These are phyloP conservation scores for Cladobotryum mycophilum DNA, from an alignment of 2,329 filamentous ascomycete species.

Conservation along the genomic window DNA sequence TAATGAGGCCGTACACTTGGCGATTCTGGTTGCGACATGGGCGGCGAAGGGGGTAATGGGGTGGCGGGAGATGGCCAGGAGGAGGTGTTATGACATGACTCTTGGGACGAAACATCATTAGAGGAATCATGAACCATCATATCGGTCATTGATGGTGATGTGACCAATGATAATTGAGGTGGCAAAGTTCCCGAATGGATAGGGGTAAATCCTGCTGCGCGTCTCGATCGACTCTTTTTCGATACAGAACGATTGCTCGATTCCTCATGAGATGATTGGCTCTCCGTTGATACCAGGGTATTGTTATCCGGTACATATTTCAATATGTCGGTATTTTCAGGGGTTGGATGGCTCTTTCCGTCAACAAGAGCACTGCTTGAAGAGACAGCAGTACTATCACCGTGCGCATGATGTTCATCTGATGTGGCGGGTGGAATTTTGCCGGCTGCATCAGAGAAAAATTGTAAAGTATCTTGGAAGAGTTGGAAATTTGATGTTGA, in stretches of 20 bases:
- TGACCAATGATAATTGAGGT: background rate
- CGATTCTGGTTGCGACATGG: conserved; percentile 32
- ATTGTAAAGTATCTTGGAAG: background rate
- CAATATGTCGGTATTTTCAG: background rate
- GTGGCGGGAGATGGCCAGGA: conserved; percentile 42
- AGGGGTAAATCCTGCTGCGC: background rate
- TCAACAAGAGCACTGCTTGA: background rate
- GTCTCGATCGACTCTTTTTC: background rate
- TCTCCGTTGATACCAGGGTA: background rate
- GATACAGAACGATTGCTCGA: background rate
- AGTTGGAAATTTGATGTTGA: background rate
- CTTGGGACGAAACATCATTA: conserved; percentile 21
- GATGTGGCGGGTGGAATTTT: background rate
- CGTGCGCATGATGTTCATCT: background rate
- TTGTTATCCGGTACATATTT: background rate
- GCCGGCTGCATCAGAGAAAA: background rate
- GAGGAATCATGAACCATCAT: conserved; percentile 16
- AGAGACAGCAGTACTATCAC: background rate
- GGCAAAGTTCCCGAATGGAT: background rate
- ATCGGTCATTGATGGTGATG: no score
- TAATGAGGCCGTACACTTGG: conserved; percentile 14
- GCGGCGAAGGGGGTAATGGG: conserved; percentile 37
- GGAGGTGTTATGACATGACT: conserved; percentile 50
- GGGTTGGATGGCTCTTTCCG: background rate
- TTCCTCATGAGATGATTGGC: background rate